Conservation (phyloP, 2,329 filamentous ascomycete genomes). For the Coniochaeta sp. region DNA sequence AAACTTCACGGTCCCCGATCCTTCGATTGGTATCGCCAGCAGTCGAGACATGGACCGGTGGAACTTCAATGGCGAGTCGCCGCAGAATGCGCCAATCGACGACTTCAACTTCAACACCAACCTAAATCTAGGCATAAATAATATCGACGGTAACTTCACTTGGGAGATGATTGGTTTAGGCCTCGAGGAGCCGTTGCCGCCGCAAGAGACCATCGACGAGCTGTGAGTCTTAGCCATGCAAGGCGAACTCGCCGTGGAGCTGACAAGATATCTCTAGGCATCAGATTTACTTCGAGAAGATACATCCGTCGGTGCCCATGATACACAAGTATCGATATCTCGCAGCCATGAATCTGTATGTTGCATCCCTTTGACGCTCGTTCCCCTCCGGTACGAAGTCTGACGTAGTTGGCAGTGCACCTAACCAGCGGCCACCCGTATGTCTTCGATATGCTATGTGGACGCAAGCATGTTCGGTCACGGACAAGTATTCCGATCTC, state of each 20-base stretch:
- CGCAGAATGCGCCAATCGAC: slow-evolving; percentile 39
- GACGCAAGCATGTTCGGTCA: slow-evolving; percentile 81
- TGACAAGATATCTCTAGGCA: slow-evolving; percentile 44
- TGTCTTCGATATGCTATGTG: slow-evolving; percentile 92
- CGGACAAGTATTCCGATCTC: slow-evolving; percentile 70
- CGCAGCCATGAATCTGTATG: slow-evolving; percentile 75
- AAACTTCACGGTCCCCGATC: slow-evolving; percentile 35
- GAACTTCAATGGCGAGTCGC: slow-evolving; percentile 45
- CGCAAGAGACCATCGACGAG: slow-evolving; percentile 66
- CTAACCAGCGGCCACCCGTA: slow-evolving; percentile 76
- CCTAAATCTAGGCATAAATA: slow-evolving; percentile 41
- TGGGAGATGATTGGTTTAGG: slow-evolving; percentile 69
- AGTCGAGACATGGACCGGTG: slow-evolving; percentile 46
- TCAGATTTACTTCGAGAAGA: slow-evolving; percentile 82
- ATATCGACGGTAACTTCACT: slow-evolving; percentile 51
- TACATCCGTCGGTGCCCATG: slow-evolving; percentile 79
- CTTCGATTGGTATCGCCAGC: slow-evolving; percentile 36
- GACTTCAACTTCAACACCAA: slow-evolving; percentile 49
- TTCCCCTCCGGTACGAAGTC: background rate
- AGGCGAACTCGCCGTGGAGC: background rate
- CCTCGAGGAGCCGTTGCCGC: slow-evolving; percentile 50
- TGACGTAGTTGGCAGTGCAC: slow-evolving; percentile 42
- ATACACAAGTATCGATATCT: slow-evolving; percentile 84
- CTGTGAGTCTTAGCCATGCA: slow-evolving; percentile 43
- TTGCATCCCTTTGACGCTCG: slow-evolving; percentile 1